Percentiles rank a stretch among this genome's conserved stretches.
These are phyloP conservation scores for Telopea speciosissima DNA, from an alignment of 177 flowering plant genomes.

Conservation along the genomic window DNA sequence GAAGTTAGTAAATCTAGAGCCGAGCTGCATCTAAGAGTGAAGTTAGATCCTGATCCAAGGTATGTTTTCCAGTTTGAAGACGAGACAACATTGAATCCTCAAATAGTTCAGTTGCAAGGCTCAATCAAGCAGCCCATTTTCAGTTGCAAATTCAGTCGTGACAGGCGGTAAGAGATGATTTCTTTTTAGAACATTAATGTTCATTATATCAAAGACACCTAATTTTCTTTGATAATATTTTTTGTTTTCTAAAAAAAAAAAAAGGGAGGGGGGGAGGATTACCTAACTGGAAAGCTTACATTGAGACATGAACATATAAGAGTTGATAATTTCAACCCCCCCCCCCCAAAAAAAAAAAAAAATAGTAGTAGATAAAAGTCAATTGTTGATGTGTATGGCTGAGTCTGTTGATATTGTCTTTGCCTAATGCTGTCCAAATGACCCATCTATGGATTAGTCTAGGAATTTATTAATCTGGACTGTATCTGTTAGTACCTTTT, in stretches of 20 bases:
- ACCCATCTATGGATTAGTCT: neutral
- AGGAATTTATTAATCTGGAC: neutral
- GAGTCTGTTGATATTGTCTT: neutral
- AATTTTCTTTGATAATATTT: too few relatives aligned
- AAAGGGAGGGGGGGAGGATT: too few relatives aligned
- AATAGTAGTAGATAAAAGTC: too few relatives aligned
- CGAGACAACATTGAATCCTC: slow-evolving; percentile 66
- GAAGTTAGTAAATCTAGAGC: slow-evolving; percentile 50
- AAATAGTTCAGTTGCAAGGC: slow-evolving; percentile 81
- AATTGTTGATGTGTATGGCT: too few relatives aligned
- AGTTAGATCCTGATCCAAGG: slow-evolving; percentile 91
- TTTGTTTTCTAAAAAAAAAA: too few relatives aligned
- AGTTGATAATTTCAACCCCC: too few relatives aligned
- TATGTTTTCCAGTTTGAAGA: slow-evolving; percentile 89
- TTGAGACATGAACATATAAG: neutral
- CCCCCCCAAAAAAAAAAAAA: too few relatives aligned
- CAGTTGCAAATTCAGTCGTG: slow-evolving; percentile 86
- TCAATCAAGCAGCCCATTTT: slow-evolving; percentile 78
- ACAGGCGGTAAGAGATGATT: slow-evolving; percentile 45
- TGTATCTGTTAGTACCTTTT: neutral
- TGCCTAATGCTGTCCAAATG: neutral
- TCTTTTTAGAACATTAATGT: neutral
- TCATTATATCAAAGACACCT: neutral
- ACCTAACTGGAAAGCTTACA: neutral
- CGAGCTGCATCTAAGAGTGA: slow-evolving; percentile 79